Percentiles rank a stretch among this genome's conserved stretches.
These are phyloP conservation scores for Hyparrhenia diplandra DNA, from an alignment of 176 grass and related monocot species.

Conservation along the genomic window DNA sequence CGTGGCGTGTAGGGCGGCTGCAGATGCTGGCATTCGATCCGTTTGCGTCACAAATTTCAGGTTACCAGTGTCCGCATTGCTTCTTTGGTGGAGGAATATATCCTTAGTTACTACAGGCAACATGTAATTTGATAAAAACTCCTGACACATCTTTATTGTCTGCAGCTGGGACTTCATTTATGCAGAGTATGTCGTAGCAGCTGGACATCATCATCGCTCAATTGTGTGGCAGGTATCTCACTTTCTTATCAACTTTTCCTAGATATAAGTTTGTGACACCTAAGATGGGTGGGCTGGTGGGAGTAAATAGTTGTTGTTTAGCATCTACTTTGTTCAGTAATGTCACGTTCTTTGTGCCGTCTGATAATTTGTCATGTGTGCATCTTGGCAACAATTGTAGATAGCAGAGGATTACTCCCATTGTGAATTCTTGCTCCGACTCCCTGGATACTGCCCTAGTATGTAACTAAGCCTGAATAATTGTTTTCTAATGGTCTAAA, in stretches of 20 bases:
- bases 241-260: neutral
- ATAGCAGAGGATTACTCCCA: slow-evolving; percentile 97
- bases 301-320: too few species aligned
- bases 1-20: slow-evolving; percentile 80
- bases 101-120: neutral
- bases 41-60: slow-evolving; percentile 97
- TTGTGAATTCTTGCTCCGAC: slow-evolving; percentile 90
- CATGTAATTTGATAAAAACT: neutral
- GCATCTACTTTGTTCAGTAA: too few species aligned
- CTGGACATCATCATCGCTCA: slow-evolving; percentile 87
- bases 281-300: too few species aligned
- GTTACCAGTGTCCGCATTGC: slow-evolving; percentile 19
- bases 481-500: neutral
- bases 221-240: slow-evolving; percentile 83
- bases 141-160: neutral
- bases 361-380: slow-evolving; percentile 10
- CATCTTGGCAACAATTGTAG: slow-evolving; percentile 38
- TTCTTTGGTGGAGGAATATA: neutral
- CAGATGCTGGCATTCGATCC: slow-evolving; percentile 89
- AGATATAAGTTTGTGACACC: too few species aligned
- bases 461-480: slow-evolving; percentile 29
- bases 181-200: slow-evolving; percentile 86
- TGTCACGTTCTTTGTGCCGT: too few species aligned
- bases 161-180: slow-evolving; percentile 99
- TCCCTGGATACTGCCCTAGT: slow-evolving; percentile 99